Conservation (phyloP, 2,329 filamentous ascomycete species). For the Talaromyces sp. region DNA sequence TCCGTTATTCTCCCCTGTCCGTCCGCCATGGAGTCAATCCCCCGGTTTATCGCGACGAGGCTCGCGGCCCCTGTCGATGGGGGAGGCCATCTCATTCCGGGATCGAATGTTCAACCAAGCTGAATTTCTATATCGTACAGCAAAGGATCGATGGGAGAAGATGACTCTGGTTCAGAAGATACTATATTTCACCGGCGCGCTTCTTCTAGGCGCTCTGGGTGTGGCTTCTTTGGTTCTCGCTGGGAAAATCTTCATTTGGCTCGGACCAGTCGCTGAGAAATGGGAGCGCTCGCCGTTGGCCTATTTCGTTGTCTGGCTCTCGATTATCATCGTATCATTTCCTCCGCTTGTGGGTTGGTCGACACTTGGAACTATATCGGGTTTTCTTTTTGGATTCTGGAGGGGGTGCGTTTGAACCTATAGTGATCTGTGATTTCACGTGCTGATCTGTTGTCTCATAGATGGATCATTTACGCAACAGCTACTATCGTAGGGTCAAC, state of each 20-base stretch:
- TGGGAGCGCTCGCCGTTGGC: conserved; percentile 72
- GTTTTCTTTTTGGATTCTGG: conserved; percentile 67
- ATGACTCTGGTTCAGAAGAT: conserved; percentile 56
- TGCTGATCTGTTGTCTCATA: conserved; percentile 30
- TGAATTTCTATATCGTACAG: conserved; percentile 29
- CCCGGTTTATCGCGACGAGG: conserved; percentile 36
- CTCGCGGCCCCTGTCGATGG: conserved; percentile 26
- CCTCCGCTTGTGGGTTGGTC: conserved; percentile 86
- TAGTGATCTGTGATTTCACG: neutral
- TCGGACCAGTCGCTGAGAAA: conserved; percentile 66
- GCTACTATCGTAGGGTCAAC: conserved; percentile 76
- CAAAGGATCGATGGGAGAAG: conserved; percentile 31
- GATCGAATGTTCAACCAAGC: conserved; percentile 37
- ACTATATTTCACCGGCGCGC: conserved; percentile 48
- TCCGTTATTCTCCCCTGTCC: conserved; percentile 39
- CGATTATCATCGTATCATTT: conserved; percentile 73
- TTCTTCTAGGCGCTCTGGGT: conserved; percentile 51
- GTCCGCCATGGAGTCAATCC: conserved; percentile 50
- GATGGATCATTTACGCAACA: conserved; percentile 76
- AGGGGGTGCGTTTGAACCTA: conserved; percentile 54
- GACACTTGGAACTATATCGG: conserved; percentile 64
- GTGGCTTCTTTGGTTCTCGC: conserved; percentile 73
- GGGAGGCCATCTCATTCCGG: conserved; percentile 29
- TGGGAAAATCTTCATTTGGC: conserved; percentile 69
- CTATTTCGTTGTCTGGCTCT: conserved; percentile 67